Evolutionary conservation across 495 filamentous ascomycete species (phyloP).

Genomic region (Penicillium cataractarum): DNA sequence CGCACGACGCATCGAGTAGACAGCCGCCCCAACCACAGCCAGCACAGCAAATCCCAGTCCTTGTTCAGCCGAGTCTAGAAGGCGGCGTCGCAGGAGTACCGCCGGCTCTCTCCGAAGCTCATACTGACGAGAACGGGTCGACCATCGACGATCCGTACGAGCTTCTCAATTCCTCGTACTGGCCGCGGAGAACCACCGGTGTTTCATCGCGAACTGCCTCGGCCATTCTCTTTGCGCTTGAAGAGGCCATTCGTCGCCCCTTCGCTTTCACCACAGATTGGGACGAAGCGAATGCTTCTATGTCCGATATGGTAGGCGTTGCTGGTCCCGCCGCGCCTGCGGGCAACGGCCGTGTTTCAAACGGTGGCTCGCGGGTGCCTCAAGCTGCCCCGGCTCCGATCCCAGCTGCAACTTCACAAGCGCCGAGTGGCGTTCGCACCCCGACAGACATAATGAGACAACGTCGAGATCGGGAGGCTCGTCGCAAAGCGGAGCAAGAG

Average conservation of each 20-base stretch:
- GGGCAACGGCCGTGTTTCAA: conserved; percentile 50
- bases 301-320: conserved; percentile 79
- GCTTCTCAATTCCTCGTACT: conserved; percentile 47
- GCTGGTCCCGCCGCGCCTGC: conserved; percentile 42
- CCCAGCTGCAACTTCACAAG: conserved; percentile 44
- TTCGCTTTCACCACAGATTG: conserved; percentile 82
- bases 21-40: conserved; percentile 25
- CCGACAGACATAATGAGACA: conserved; percentile 79
- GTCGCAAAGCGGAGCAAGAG: conserved; percentile 62
- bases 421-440: conserved; percentile 51
- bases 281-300: conserved; percentile 89
- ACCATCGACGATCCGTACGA: conserved; percentile 40
- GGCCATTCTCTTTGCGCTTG: conserved; percentile 87
- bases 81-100: conserved; percentile 34
- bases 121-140: conserved; percentile 46
- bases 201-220: conserved; percentile 69
- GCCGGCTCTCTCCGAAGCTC: conserved; percentile 43
- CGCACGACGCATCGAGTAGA: conserved; percentile 37
- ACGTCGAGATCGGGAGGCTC: conserved; percentile 67
- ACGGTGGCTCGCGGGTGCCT: conserved; percentile 50
- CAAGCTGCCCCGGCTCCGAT: conserved; percentile 46
- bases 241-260: conserved; percentile 85
- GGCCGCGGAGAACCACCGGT: conserved; percentile 56
- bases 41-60: conserved; percentile 35
- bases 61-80: conserved; percentile 27